Conservation (phyloP, 495 filamentous ascomycete genomes). For the Penicillium silybi region DNA sequence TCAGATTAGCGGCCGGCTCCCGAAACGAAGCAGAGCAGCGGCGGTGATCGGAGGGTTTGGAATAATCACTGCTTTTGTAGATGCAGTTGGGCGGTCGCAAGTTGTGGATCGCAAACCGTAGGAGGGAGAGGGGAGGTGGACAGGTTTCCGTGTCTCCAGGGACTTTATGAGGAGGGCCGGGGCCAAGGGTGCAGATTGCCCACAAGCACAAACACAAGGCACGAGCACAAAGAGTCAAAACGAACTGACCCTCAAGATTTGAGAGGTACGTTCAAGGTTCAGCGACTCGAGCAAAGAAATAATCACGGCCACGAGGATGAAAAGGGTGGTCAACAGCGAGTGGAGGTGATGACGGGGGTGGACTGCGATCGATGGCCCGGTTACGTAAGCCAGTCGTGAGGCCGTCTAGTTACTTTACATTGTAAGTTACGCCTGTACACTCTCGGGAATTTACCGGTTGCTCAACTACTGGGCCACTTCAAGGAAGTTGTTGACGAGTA, state of each 20-base stretch:
- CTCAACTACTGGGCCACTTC: not conserved
- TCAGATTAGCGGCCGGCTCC: not conserved
- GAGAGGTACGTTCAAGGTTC: not conserved
- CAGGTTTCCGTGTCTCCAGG: slow-evolving; percentile 11
- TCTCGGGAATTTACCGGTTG: not conserved
- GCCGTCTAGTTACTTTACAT: not conserved
- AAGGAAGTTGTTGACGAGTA: not conserved
- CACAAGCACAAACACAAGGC: not conserved
- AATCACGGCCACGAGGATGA: slow-evolving; percentile 4
- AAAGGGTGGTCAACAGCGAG: slow-evolving; percentile 17
- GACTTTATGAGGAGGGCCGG: slow-evolving; percentile 22
- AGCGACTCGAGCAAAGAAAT: not conserved
- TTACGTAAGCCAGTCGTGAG: slow-evolving; percentile 20
- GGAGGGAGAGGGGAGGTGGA: slow-evolving; percentile 5
- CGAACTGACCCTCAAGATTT: not conserved
- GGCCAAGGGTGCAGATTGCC: slow-evolving; percentile 2
- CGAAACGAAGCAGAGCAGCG: not conserved
- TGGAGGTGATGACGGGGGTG: slow-evolving; percentile 27
- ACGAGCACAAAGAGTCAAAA: not conserved
- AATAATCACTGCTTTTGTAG: not conserved
- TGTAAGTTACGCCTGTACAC: not conserved
- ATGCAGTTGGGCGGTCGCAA: not conserved
- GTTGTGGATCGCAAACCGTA: slow-evolving; percentile 11
- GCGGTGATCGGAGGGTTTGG: not conserved
- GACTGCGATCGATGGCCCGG: slow-evolving; percentile 6